These are phyloP conservation scores for Cladosporium sp. DNA, from an alignment of 2,329 filamentous ascomycete genomes.

Conservation along the genomic window DNA sequence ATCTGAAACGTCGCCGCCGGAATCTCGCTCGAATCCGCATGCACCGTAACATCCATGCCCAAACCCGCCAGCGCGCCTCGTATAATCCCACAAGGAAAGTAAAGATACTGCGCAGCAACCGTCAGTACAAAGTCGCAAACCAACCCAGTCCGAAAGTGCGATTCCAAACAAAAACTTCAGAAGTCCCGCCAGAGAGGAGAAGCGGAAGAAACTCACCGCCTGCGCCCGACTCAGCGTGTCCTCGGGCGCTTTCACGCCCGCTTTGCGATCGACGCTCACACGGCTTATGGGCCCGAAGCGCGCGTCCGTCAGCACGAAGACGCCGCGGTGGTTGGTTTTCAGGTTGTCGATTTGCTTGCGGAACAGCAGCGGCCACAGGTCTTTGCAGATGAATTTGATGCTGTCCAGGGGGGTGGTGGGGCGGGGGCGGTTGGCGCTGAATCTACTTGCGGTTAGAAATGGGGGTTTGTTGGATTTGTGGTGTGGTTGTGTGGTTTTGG, in stretches of 20 bases:
- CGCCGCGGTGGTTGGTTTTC: constrained; percentile 95
- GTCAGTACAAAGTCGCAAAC: too few relatives aligned
- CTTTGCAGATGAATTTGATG: constrained; percentile 98
- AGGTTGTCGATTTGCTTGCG: constrained; percentile 97
- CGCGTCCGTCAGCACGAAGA: constrained; percentile 94
- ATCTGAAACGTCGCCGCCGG: constrained; percentile 94
- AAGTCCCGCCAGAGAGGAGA: too few relatives aligned
- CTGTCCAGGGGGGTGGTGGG: constrained; percentile 91
- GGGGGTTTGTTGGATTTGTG: background rate
- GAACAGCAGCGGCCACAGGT: constrained; percentile 92
- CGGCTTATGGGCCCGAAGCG: constrained; percentile 81
- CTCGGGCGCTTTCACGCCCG: constrained; percentile 28
- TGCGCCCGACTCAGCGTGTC: constrained; percentile 66
- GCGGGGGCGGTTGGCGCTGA: constrained; percentile 77
- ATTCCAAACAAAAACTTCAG: too few relatives aligned
- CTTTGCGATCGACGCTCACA: constrained; percentile 70
- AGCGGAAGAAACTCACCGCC: constrained; percentile 69
- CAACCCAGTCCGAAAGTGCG: background rate
- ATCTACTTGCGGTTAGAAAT: constrained; percentile 51
- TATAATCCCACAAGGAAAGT: constrained; percentile 92
- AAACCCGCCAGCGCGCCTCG: constrained; percentile 87
- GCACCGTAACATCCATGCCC: constrained; percentile 85
- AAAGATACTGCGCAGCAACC: too few relatives aligned
- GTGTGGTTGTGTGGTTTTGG: background rate
- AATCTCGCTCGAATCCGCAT: constrained; percentile 83